Percentiles rank a stretch among this genome's conserved stretches.
These are phyloP conservation scores for Phytophthora sp. DNA, from an alignment of 352 stramenopile genomes.

Conservation along the genomic window DNA sequence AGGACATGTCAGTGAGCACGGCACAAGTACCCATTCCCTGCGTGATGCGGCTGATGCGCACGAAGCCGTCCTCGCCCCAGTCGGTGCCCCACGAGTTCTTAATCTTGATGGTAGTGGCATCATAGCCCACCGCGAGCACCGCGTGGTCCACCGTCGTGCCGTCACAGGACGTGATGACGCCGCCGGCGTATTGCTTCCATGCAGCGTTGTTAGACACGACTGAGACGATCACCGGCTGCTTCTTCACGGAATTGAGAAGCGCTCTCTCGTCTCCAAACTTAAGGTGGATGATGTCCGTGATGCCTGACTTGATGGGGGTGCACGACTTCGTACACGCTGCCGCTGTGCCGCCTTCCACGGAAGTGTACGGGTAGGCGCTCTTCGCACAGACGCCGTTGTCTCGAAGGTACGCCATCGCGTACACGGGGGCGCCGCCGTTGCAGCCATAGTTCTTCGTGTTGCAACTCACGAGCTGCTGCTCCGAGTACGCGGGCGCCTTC, in stretches of 20 bases:
- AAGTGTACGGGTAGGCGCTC: slow-evolving; percentile 85
- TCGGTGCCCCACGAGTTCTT: slow-evolving; percentile 97
- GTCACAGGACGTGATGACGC: slow-evolving; percentile 83
- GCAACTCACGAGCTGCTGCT: slow-evolving; percentile 94
- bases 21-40: slow-evolving; percentile 55
- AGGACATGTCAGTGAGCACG: slow-evolving; percentile 64
- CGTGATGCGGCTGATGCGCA: slow-evolving; percentile 88
- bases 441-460: slow-evolving; percentile 89
- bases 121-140: slow-evolving; percentile 96
- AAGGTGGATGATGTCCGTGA: slow-evolving; percentile 58
- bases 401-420: slow-evolving; percentile 93
- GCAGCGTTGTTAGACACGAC: slow-evolving; percentile 92
- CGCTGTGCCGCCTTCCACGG: slow-evolving; percentile 31
- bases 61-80: slow-evolving; percentile 96
- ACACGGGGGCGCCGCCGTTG: slow-evolving; percentile 90
- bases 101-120: slow-evolving; percentile 90
- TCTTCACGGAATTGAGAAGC: slow-evolving; percentile 86
- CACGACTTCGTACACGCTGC: slow-evolving; percentile 45
- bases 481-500: slow-evolving; percentile 78
- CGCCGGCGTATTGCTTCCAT: slow-evolving; percentile 98
- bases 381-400: slow-evolving; percentile 82
- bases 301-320: slow-evolving; percentile 40
- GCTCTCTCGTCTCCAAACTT: slow-evolving; percentile 72
- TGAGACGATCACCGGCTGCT: slow-evolving; percentile 94
- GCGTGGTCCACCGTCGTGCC: slow-evolving; percentile 95